A percentile compares a stretch with the other conserved stretches of the same genome.
Evolutionary conservation across 2,329 filamentous ascomycete genomes (phyloP).

Genomic region (Helicocarpus griseus): DNA sequence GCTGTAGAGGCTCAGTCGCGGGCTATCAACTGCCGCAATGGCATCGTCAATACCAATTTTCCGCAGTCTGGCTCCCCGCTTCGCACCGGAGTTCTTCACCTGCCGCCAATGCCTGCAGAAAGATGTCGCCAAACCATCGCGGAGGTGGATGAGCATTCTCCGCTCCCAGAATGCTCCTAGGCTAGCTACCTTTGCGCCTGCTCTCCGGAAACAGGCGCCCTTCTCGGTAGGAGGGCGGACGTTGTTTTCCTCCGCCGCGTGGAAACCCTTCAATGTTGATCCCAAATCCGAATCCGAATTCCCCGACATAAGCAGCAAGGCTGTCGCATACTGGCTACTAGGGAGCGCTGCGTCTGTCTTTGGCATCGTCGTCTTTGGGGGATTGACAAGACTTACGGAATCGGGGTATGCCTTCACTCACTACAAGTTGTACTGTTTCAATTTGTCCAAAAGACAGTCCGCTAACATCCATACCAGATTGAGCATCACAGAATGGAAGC

Average conservation of each 20-base stretch:
- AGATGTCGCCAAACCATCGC: constrained; percentile 20
- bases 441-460: neutral
- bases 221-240: constrained; percentile 3
- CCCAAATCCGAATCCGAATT: constrained; percentile 32
- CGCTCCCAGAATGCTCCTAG: constrained; percentile 19
- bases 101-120: constrained; percentile 33
- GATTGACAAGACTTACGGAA: constrained; percentile 86
- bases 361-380: constrained; percentile 91
- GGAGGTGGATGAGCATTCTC: constrained; percentile 22
- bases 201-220: constrained; percentile 6
- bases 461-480: constrained; percentile 46
- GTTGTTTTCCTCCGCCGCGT: constrained; percentile 5
- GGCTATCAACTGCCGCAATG: constrained; percentile 24
- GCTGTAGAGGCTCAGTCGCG: neutral
- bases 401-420: constrained; percentile 58
- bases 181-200: constrained; percentile 19
- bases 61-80: constrained; percentile 25
- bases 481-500: constrained; percentile 97
- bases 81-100: constrained; percentile 31
- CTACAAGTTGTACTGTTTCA: too few relatives aligned
- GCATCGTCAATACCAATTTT: constrained; percentile 23
- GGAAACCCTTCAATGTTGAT: constrained; percentile 11
- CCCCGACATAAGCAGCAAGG: constrained; percentile 58
- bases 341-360: constrained; percentile 89
- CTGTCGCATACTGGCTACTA: constrained; percentile 84